These are phyloP conservation scores for Linderina pennispora DNA, from an alignment of 192 early-diverging fungal species.

Conservation along the genomic window DNA sequence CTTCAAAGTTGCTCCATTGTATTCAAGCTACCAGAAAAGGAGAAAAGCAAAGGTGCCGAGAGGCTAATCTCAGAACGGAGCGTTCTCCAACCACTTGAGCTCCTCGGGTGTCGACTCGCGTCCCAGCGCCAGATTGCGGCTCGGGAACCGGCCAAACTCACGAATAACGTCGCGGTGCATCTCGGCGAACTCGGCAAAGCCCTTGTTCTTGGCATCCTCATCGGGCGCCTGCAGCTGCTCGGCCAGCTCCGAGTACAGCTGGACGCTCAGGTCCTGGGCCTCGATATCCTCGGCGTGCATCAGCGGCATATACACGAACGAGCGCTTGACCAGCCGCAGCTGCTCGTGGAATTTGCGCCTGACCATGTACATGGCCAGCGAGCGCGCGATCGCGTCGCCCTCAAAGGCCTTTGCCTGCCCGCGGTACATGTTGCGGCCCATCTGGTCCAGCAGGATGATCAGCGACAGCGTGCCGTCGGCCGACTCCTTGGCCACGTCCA, in stretches of 20 bases:
- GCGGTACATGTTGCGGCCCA: slow-evolving; percentile 61
- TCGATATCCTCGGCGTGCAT: slow-evolving; percentile 57
- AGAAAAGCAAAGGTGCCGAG: too few species aligned
- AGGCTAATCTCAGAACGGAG: slow-evolving; percentile 19
- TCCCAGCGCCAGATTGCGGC: slow-evolving; percentile 50
- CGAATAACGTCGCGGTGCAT: slow-evolving; percentile 48
- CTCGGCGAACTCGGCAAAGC: slow-evolving; percentile 39
- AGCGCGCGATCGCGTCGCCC: slow-evolving; percentile 48
- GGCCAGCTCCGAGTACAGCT: slow-evolving; percentile 42
- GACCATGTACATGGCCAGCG: slow-evolving; percentile 47
- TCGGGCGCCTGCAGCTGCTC: slow-evolving; percentile 34
- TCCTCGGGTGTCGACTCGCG: slow-evolving; percentile 53
- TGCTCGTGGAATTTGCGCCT: slow-evolving; percentile 42
- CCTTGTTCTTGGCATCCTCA: slow-evolving; percentile 18
- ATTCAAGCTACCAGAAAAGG: too few species aligned
- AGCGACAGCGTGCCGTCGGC: slow-evolving; percentile 42
- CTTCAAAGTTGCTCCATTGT: too few species aligned
- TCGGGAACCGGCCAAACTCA: slow-evolving; percentile 58
- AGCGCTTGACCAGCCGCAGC: slow-evolving; percentile 48
- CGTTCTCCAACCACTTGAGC: slow-evolving; percentile 34
- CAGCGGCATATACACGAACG: slow-evolving; percentile 54
- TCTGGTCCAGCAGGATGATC: slow-evolving; percentile 55
- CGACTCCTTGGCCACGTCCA: slow-evolving; percentile 32
- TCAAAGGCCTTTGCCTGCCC: slow-evolving; percentile 48
- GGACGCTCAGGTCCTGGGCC: slow-evolving; percentile 53